Base-by-base conservation (phyloP, 352 stramenopile genomes). In the Pythium plurisporium region DNA sequence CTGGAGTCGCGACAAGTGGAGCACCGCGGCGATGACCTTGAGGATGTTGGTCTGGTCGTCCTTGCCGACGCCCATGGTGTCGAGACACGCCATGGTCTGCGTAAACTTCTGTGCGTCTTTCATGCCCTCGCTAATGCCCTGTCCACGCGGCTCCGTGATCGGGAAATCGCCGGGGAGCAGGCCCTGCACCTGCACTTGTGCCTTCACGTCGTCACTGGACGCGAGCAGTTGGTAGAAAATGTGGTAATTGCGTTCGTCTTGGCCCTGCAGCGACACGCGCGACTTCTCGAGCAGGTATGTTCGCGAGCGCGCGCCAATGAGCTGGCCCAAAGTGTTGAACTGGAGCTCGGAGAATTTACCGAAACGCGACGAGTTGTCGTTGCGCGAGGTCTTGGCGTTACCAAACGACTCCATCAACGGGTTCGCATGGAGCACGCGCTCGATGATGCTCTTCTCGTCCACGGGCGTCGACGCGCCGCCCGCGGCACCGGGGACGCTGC, bases 281-380 rank as follows among this genome's bases (percentile, higher is more conserved):
- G 79, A 93, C 57, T 94, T 93, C 64, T 98, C 91, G n/a, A 98
- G 74, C 44, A 98, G 69, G 70, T 97, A 98, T 56, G 91, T 91
- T 67, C 91, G 76, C 34, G 91, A 89, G 70, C 86, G 88, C 17
- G 79, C 84, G n/a, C 79, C 79, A 51, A 91, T 82, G 49, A 92
- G 77, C 49, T 90, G 79, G 9, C 85, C 85, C 38, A 87, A 65
- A 45, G 76, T 74, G 65, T 94, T 91, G 70, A 92, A 82, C 70
- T 92, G 80, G 20, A 94, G 74, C 67, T 90, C 76, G 42, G 91
- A 91, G 70, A 89, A 94, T 70, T 94, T 94, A 63, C 85, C 85
- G 55, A 94, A 94, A 53, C 85, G 82, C 54, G 73, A 87, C 42
- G 65, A 82, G 72, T 94, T 94, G 82, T 92, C 89, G 72, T 94